Evolutionary conservation across 164 flowering plant species (phyloP), one percentile per base, ranked within the genome.

Genomic region (Tinospora cordifolia): DNA sequence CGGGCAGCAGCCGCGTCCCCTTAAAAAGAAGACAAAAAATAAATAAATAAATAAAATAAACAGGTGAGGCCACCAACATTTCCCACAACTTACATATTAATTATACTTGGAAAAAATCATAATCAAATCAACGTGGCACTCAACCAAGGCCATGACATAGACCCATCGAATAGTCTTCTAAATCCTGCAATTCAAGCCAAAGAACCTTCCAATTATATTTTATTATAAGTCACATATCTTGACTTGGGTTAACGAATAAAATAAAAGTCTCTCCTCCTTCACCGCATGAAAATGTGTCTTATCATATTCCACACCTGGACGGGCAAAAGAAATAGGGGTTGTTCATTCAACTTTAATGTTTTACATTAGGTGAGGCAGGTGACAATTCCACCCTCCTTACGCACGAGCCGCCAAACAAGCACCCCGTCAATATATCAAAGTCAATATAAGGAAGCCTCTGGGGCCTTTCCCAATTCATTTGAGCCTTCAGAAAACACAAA

Each of bases 301-400:
- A 19, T 54, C n/a, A n/a, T 54, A 54, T 54, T 17, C 24, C 1
- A 54, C 60, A 54, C 60, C 6, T 54, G 60, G 60, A 22, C 9
- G 36, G 36, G 36, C n/a, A 30, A 30, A 54, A n/a, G 60, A 22
- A 21, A 8, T 54, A 54, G 60, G 60, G 24, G 21, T 22, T 22
- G n/a, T 54, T 21, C 60, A 54, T 54, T 54, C 12, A 30, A 30
- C 14, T 54, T n/a, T 19, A n/a, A 54, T 9, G 9, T 64, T 64
- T 64, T 30, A 21, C 22, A 38, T 38, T 65, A 65, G 68, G 49
- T 65, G 54, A 40, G 47, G 49, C 40, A 65, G 68, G 68, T 39
- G 54, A 65, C 17, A n/a, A 38, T 11, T 41, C 8, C 68, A n/a
- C 36, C 63, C 36, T 60, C 63, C 30, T 30, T 3, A 60, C 38